These are phyloP conservation scores for Calocybe gambosa DNA, from an alignment of 1,284 basidiomycete species.

Conservation along the genomic window DNA sequence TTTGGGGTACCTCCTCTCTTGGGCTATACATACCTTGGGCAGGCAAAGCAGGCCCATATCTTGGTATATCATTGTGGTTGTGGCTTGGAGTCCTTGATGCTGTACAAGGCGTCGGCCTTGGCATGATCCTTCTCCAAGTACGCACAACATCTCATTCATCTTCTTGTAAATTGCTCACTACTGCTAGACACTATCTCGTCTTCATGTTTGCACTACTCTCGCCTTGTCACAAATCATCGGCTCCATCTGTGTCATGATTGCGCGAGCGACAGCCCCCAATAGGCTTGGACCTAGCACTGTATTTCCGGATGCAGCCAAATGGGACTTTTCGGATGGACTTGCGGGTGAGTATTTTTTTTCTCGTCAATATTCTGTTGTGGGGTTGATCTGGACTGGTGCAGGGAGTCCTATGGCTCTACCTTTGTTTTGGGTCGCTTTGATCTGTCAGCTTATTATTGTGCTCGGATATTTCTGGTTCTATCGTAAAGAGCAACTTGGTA, in stretches of 20 bases:
- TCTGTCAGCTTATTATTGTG: conserved; percentile 78
- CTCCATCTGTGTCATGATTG: conserved; percentile 78
- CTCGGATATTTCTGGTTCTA: conserved; percentile 94
- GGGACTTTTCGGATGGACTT: conserved; percentile 73
- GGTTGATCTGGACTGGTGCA: conserved; percentile 9
- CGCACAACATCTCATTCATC: conserved; percentile 10
- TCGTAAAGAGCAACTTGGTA: conserved; percentile 78
- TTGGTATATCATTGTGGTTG: conserved; percentile 83
- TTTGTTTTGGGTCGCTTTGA: conserved; percentile 84
- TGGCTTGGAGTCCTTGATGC: conserved; percentile 93
- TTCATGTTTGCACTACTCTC: conserved; percentile 89
- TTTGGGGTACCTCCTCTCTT: conserved; percentile 85
- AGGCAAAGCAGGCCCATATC: conserved; percentile 75
- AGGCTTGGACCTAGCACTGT: conserved; percentile 79
- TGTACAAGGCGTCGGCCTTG: conserved; percentile 87
- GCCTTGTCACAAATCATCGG: conserved; percentile 83
- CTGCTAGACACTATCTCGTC: conserved; percentile 72
- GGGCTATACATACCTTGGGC: conserved; percentile 91
- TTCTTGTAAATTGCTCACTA: conserved; percentile 5
- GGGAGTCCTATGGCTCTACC: conserved; percentile 74
- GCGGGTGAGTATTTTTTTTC: conserved; percentile 32
- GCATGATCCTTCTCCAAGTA: conserved; percentile 88
- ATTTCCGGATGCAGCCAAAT: conserved; percentile 87
- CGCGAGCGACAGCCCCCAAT: conserved; percentile 81
- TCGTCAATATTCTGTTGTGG: neutral